Conservation (phyloP, 345 rosid genomes). For the Turritis glabra region DNA sequence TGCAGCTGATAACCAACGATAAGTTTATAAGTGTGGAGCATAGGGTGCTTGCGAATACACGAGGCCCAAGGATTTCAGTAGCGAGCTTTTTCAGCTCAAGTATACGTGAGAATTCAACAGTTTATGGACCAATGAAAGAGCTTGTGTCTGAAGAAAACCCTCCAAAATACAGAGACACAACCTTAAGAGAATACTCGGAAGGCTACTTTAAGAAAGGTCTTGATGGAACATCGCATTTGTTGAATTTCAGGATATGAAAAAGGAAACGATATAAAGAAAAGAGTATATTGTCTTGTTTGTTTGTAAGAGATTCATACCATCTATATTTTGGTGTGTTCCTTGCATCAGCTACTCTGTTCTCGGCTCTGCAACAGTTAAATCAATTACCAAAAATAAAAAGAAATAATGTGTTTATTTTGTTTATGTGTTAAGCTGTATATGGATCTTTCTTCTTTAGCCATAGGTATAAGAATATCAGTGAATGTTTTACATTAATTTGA, state of each 20-base stretch:
- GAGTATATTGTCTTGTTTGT: background rate
- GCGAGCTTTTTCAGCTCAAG: constrained; percentile 43
- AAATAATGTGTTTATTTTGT: background rate
- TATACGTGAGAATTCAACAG: background rate
- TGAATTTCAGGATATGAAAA: constrained; percentile 37
- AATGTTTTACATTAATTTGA: background rate
- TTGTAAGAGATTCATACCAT: background rate
- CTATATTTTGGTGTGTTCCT: background rate
- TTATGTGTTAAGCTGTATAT: background rate
- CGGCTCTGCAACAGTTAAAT: background rate
- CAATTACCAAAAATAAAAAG: constrained; percentile 10
- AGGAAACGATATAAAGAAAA: background rate
- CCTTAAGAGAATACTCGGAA: constrained; percentile 29
- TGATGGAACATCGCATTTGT: constrained; percentile 34
- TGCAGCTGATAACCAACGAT: constrained; percentile 47
- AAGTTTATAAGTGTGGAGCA: constrained; percentile 46
- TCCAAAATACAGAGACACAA: constrained; percentile 36
- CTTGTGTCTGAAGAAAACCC: constrained; percentile 46
- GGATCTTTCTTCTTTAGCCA: background rate
- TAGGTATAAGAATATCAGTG: background rate
- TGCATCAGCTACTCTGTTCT: constrained; percentile 9
- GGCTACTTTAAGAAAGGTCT: constrained; percentile 35
- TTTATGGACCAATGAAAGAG: constrained; percentile 54
- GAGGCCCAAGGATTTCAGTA: constrained; percentile 48
- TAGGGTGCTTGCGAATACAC: constrained; percentile 39